phyloP scores from a whole-genome alignment of 345 rosid genomes.

The Erucastrum elatum region DNA sequence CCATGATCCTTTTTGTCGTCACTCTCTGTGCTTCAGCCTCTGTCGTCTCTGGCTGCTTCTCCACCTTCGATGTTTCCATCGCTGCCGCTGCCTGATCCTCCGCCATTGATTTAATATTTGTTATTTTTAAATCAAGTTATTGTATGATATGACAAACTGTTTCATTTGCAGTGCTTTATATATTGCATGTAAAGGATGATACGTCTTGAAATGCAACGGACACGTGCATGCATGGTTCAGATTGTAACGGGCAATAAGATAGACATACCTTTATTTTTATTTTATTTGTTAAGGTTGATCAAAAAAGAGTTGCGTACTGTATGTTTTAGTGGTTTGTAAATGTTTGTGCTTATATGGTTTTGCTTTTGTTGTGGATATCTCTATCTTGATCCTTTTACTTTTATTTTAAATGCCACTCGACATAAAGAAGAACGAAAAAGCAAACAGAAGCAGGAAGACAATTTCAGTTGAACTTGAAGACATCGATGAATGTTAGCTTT shows the following conservation, averaged over 20 bases:
- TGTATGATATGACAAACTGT: constrained; percentile 9
- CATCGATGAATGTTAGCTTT: background rate
- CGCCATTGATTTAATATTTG: constrained; percentile 17
- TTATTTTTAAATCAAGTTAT: background rate
- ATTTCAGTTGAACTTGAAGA: constrained; percentile 9
- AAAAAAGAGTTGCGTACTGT: constrained; percentile 4
- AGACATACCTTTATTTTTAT: constrained; percentile 2
- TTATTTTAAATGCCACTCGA: constrained; percentile 16
- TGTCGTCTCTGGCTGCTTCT: constrained; percentile 31
- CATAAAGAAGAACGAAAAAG: background rate
- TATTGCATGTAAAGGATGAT: constrained; percentile 32
- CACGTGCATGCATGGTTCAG: constrained; percentile 27
- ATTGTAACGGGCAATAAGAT: constrained; percentile 23
- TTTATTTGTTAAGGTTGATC: background rate
- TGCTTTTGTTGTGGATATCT: constrained; percentile 25
- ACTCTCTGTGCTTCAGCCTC: background rate
- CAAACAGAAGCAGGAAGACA: background rate
- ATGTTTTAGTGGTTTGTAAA: constrained; percentile 12
- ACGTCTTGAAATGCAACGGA: background rate
- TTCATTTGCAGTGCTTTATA: constrained; percentile 9
- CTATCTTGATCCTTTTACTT: constrained; percentile 17
- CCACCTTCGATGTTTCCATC: constrained; percentile 14
- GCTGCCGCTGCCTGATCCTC: constrained; percentile 22
- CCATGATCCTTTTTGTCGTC: constrained; percentile 44
- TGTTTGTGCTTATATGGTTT: constrained; percentile 16